Evolutionary conservation across 495 filamentous ascomycete species (phyloP).

Genomic region (Xylaria castorea): DNA sequence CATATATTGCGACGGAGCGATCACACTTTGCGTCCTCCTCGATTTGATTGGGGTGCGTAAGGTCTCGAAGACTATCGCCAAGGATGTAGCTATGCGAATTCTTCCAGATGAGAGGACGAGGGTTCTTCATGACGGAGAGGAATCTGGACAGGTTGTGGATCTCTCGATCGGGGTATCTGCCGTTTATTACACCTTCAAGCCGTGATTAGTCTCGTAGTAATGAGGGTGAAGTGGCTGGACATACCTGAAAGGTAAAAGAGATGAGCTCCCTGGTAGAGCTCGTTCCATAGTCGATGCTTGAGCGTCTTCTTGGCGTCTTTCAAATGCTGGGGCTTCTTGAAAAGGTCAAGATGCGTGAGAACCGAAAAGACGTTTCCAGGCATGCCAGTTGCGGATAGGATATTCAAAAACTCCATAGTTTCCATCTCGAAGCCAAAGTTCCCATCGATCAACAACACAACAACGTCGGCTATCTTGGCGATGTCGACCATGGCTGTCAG

Average conservation of each 20-base stretch:
- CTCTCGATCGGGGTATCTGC: conserved; percentile 94
- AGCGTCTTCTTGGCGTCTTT: conserved; percentile 92
- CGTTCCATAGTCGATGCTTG: conserved; percentile 95
- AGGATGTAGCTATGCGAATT: conserved; percentile 94
- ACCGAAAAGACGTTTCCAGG: conserved; percentile 98
- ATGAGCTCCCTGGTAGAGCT: conserved; percentile 95
- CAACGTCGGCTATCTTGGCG: conserved; percentile 95
- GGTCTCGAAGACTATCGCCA: conserved; percentile 90
- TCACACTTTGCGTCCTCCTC: conserved; percentile 89
- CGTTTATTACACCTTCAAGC: conserved; percentile 93
- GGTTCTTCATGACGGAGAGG: conserved; percentile 98
- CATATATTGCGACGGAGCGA: conserved; percentile 87
- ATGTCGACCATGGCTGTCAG: conserved; percentile 95
- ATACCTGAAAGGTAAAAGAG: conserved; percentile 82
- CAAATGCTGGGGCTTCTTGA: conserved; percentile 87
- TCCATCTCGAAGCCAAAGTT: conserved; percentile 99
- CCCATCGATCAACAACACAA: conserved; percentile 95
- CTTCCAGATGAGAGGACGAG: conserved; percentile 92
- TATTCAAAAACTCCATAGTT: conserved; percentile 98
- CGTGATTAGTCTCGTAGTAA: conserved; percentile 49
- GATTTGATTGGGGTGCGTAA: conserved; percentile 89
- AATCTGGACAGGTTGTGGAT: conserved; percentile 95
- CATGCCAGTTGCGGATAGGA: conserved; percentile 89
- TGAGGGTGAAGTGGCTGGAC: neutral
- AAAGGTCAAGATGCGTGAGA: conserved; percentile 93